Evolutionary conservation across 768 basidiomycete species (phyloP).

Genomic region (Xerocomellus chrysenteron): DNA sequence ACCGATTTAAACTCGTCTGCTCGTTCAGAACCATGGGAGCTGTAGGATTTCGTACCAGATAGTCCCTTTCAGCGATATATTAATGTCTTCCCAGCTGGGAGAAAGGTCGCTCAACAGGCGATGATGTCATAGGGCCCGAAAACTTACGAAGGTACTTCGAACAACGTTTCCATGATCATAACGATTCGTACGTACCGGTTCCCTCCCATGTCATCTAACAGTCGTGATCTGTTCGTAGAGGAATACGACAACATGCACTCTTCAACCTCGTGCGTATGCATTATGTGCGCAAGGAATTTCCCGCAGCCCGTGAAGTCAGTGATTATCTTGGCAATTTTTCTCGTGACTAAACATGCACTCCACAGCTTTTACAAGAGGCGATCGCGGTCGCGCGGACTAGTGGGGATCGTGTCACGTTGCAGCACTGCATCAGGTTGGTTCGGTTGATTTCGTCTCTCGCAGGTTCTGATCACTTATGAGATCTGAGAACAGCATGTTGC

Average conservation of each 20-base stretch:
- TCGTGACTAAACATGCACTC: slow-evolving; percentile 2
- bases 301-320: slow-evolving; percentile 65
- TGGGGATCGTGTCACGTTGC: slow-evolving; percentile 68
- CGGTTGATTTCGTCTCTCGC: background rate
- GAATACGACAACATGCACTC: slow-evolving; percentile 76
- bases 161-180: slow-evolving; percentile 77
- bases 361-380: slow-evolving; percentile 71
- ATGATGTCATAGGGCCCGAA: slow-evolving; percentile 67
- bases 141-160: slow-evolving; percentile 79
- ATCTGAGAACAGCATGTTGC: slow-evolving; percentile 52
- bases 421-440: slow-evolving; percentile 74
- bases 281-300: slow-evolving; percentile 65
- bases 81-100: slow-evolving; percentile 54
- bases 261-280: slow-evolving; percentile 78
- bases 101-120: slow-evolving; percentile 59
- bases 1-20: slow-evolving; percentile 68
- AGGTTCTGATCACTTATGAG: slow-evolving; percentile 13
- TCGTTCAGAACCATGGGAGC: slow-evolving; percentile 55
- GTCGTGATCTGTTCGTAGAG: slow-evolving; percentile 40
- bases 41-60: slow-evolving; percentile 40
- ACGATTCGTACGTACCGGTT: slow-evolving; percentile 65
- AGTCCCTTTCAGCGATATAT: background rate
- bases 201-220: background rate
- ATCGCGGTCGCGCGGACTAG: slow-evolving; percentile 73
- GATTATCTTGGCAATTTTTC: background rate